Evolutionary conservation across 768 basidiomycete genomes (phyloP).

Genomic region (Kwoniella mangroviensis): DNA sequence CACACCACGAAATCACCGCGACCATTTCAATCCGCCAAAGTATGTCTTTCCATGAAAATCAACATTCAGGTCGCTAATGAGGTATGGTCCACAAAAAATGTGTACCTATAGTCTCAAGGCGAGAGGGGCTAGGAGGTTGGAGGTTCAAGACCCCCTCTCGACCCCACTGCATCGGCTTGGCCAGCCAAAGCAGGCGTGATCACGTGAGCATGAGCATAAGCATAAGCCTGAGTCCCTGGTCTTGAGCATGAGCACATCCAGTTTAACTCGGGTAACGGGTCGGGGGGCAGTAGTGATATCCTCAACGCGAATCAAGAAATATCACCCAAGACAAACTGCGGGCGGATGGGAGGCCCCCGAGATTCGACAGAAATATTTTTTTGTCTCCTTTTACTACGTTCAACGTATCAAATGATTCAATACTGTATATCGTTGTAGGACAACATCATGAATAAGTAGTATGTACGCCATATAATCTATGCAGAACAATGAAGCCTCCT

Average conservation of each 20-base stretch:
- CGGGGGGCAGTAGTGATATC: no score
- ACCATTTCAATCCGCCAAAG: not conserved
- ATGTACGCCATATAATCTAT: no score
- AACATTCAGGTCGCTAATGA: no score
- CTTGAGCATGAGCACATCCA: not conserved
- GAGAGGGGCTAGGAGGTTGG: not conserved
- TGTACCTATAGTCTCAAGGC: not conserved
- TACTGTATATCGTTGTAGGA: no score
- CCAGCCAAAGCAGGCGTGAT: not conserved
- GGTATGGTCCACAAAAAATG: no score
- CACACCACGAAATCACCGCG: not conserved
- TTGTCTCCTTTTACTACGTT: not conserved
- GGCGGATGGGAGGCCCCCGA: not conserved
- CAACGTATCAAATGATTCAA: no score
- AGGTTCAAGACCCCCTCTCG: not conserved
- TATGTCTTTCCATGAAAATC: not conserved
- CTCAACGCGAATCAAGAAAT: no score
- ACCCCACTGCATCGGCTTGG: not conserved
- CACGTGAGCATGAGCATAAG: not conserved
- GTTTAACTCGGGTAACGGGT: not conserved
- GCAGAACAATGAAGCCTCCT: no score
- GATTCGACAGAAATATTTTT: not conserved
- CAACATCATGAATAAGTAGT: no score
- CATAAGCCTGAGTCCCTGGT: no score
- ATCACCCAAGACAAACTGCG: not conserved